Percentiles rank a stretch among this genome's conserved stretches.
phyloP scores from a whole-genome alignment of 768 basidiomycete genomes.

The Russula earlei region DNA sequence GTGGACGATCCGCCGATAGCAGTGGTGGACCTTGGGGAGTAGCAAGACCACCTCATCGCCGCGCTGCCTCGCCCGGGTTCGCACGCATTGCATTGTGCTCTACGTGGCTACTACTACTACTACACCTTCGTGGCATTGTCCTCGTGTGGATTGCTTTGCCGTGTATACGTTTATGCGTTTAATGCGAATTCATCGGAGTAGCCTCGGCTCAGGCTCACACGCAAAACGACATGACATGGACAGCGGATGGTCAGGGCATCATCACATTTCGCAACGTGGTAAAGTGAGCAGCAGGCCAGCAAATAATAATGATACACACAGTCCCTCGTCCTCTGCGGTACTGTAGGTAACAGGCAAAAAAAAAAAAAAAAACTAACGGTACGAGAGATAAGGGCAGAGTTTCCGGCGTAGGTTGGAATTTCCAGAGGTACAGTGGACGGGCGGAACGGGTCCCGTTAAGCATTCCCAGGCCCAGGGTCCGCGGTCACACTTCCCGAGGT shows the following conservation, averaged over 20 bases:
- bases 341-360: too few relatives aligned
- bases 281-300: constrained; percentile 4
- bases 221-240: not conserved
- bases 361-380: not conserved
- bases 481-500: not conserved
- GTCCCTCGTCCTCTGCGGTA: constrained; percentile 15
- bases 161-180: not conserved
- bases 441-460: not conserved
- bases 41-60: constrained; percentile 18
- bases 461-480: not conserved
- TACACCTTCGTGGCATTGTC: not conserved
- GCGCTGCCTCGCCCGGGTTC: not conserved
- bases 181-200: not conserved
- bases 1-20: constrained; percentile 20
- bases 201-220: not conserved
- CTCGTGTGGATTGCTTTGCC: not conserved
- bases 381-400: constrained; percentile 8
- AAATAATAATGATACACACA: constrained; percentile 18
- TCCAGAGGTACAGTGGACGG: not conserved
- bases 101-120: too few relatives aligned
- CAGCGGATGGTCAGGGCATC: not conserved
- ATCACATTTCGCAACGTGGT: constrained; percentile 7
- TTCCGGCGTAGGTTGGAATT: not conserved
- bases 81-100: not conserved
- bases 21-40: constrained; percentile 25